These are phyloP conservation scores for Pseudogymnoascus sp. DNA, from an alignment of 2,329 filamentous ascomycete genomes.

Conservation along the genomic window DNA sequence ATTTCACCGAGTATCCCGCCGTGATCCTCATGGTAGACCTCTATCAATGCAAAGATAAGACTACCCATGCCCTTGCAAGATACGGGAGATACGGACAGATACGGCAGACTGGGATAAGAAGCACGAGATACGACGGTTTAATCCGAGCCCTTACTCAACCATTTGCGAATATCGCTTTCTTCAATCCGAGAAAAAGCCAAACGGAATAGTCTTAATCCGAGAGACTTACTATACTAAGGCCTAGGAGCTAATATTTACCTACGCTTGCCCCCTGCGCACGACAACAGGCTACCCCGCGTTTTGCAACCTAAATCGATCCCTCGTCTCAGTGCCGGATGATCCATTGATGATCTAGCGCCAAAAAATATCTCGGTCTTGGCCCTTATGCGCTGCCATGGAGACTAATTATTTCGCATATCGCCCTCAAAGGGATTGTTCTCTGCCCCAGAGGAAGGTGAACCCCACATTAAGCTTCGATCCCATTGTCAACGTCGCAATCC, in stretches of 20 bases:
- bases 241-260: too few relatives aligned
- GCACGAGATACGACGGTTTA: background rate
- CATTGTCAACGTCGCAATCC: background rate
- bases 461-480: background rate
- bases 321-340: background rate
- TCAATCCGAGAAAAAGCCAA: background rate
- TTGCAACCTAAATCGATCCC: background rate
- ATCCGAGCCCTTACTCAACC: background rate
- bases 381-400: background rate
- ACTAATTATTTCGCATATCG: background rate
- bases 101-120: background rate
- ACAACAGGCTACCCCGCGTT: background rate
- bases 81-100: constrained; percentile 5
- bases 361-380: background rate
- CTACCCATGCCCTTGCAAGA: background rate
- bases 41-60: background rate
- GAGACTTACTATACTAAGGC: background rate
- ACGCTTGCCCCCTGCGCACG: background rate
- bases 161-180: background rate
- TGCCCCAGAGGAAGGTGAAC: background rate
- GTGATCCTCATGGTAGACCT: background rate
- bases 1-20: background rate
- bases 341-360: background rate
- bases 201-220: background rate
- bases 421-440: background rate